Base-by-base conservation (phyloP, 1,284 basidiomycete species). In the Malassezia furfur region DNA sequence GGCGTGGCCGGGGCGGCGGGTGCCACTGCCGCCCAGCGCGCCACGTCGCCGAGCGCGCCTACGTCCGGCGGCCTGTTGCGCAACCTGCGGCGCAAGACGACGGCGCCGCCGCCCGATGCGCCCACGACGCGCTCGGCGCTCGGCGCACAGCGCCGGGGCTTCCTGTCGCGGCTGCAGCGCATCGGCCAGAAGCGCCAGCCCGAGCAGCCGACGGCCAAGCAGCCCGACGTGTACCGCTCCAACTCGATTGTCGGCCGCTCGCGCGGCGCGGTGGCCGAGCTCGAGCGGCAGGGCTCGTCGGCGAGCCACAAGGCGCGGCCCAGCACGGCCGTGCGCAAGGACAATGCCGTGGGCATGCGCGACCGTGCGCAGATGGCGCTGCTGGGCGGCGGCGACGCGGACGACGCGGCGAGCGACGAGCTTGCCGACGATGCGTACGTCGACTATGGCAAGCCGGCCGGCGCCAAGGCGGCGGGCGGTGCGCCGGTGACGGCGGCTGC, bases 241-340 rank as follows among this genome's bases (percentile, higher is more conserved):
- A 48, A 48, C 47, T 37, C 47, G 34, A 48, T 48, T 17, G 35
- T 38, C 12, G 47, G 47, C 17, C 47, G 47, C 17, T 22, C 47
- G 25, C 32, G 36, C 47, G 6, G 17, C 31, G 45, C 45, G 22
- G 32, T 47, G 17, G 31, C 17, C 45, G 45, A 47, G 19, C 32
- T 47, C 22, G 45, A 47, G 31, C 31, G 19, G 22, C 34, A 30
- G 9, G 14, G 15, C 21, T 38, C 47, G 32, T 25, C 31, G 31
- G 8, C 32, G 28, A 14, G 25, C 17, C 9, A 14, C 15, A n/a
- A 15, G 43, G 15, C 43, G 43, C 45, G 32, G 17, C 19, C 7
- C 21, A 25, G 5, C 12, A 28, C 32, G 17, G 19, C 31, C n/a
- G 22, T 37, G 25, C 47, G 53, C 9, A 48, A 45, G 28, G 53